Base-by-base conservation (phyloP, 1,284 basidiomycete genomes). In the Heimioporus retisporus region DNA sequence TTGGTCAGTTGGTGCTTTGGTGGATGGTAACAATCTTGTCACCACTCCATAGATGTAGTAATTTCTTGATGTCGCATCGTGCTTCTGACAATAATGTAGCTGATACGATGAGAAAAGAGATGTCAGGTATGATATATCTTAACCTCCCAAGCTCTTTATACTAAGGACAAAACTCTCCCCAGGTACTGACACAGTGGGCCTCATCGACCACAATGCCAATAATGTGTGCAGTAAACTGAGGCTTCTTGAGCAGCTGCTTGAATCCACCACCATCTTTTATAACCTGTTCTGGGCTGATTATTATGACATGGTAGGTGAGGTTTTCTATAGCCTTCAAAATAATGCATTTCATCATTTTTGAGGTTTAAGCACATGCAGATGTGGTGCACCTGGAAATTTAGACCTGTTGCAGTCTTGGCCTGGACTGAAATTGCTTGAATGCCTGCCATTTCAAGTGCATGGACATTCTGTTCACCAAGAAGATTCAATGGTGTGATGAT, bases 1-100 rank as follows among this genome's bases (percentile, higher is more conserved):
- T 78, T 4, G 77, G 75, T 0, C 68, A 64, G 56, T 82, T 71
- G 35, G 40, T 42, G n/a, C 55, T 56, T 7, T 14, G 13, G 35
- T 56, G 21, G n/a, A 56, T 56, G 7, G 18, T 18, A n/a, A 42
- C 55, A 56, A 56, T 19, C 35, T 56, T 56, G 35, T 42, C 8
- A 5, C 40, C n/a, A 43, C 35, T 56, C 55, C 35, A 42, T 14
- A 56, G 25, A 55, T 40, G 54, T 19, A 55, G 31, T 7, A 56
- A n/a, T 16, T 15, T 56, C 28, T 56, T 56, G 55, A 56, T 42
- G 15, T 56, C 55, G 10, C 11, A 15, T 42, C 40, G 18, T 6
- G 35, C 18, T 6, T 56, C 35, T 10, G 35, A n/a, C 42, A 40
- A 42, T 56, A 56, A 16, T 23, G 40, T 56, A 42, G 35, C 55